Percentiles rank a stretch among this genome's conserved stretches.
Evolutionary conservation across 129 eudicot species (phyloP).

Genomic region (Gnaphalium uliginosum): DNA sequence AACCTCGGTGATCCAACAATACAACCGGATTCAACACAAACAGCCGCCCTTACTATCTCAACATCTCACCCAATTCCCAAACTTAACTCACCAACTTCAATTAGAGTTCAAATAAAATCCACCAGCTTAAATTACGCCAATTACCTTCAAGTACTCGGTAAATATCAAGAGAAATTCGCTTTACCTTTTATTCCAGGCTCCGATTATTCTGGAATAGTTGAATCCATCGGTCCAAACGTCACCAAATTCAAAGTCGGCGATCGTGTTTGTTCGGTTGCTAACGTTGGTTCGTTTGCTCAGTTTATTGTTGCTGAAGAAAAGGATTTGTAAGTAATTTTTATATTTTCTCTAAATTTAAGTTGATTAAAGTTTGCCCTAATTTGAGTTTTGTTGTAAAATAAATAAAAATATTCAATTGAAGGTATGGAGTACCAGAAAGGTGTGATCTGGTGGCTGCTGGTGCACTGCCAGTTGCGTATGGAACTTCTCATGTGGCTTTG

Average conservation of each 20-base stretch:
- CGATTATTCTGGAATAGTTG: conserved; percentile 85
- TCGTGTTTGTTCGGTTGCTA: conserved; percentile 64
- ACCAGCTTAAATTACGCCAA: conserved; percentile 85
- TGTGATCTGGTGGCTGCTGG: conserved; percentile 91
- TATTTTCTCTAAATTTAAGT: too few relatives aligned
- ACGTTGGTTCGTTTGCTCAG: conserved; percentile 72
- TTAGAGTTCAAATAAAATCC: conserved; percentile 67
- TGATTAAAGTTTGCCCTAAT: background rate
- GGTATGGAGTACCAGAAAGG: conserved; percentile 78
- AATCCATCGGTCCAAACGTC: conserved; percentile 57
- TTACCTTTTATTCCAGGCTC: conserved; percentile 83
- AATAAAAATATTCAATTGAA: conserved; percentile 24
- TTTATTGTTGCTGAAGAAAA: conserved; percentile 68
- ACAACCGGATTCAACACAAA: conserved; percentile 40
- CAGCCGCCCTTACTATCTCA: conserved; percentile 54
- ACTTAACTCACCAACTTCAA: conserved; percentile 54
- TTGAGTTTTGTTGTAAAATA: background rate
- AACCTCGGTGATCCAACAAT: conserved; percentile 90
- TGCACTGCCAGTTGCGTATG: conserved; percentile 92
- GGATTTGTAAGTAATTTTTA: conserved; percentile 50
- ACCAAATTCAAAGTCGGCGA: conserved; percentile 72
- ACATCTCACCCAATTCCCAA: conserved; percentile 67
- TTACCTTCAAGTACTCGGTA: conserved; percentile 77
- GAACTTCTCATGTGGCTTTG: conserved; percentile 91
- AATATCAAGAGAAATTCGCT: conserved; percentile 79